These are phyloP conservation scores for Bipolaris victoriae DNA, from an alignment of 2,329 filamentous ascomycete species.

Conservation along the genomic window DNA sequence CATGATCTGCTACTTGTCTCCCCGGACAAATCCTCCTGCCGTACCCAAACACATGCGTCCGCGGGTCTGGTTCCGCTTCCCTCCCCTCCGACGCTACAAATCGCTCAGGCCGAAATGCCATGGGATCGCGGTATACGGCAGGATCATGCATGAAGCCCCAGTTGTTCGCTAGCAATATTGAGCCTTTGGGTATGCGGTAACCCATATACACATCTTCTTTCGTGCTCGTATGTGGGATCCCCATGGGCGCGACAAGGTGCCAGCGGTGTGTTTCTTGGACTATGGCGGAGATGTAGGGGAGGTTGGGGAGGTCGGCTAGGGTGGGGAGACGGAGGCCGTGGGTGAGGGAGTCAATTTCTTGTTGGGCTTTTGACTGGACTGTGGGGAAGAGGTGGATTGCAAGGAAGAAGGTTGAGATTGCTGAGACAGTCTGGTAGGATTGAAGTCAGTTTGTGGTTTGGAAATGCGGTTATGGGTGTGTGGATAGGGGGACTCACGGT, in stretches of 20 bases:
- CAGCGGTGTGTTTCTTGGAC: slow-evolving; percentile 54
- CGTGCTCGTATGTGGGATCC: slow-evolving; percentile 37
- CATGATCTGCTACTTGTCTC: slow-evolving; percentile 51
- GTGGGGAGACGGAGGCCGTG: slow-evolving; percentile 54
- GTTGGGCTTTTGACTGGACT: slow-evolving; percentile 56
- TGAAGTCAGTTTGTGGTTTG: neutral
- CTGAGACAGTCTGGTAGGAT: slow-evolving; percentile 47
- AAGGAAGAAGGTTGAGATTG: slow-evolving; percentile 55
- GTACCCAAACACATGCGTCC: slow-evolving; percentile 46
- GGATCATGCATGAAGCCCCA: slow-evolving; percentile 54
- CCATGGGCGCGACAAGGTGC: slow-evolving; percentile 41
- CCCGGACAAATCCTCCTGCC: slow-evolving; percentile 54
- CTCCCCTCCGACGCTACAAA: slow-evolving; percentile 43
- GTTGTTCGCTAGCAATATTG: slow-evolving; percentile 45
- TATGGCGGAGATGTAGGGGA: slow-evolving; percentile 48
- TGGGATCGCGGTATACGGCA: slow-evolving; percentile 44
- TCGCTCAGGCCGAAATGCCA: slow-evolving; percentile 53
- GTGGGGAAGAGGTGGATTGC: slow-evolving; percentile 59
- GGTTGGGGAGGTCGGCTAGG: slow-evolving; percentile 52
- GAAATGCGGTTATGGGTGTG: no score
- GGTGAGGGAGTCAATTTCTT: slow-evolving; percentile 57
- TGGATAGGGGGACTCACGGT: slow-evolving; percentile 35
- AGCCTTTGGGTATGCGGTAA: slow-evolving; percentile 52
- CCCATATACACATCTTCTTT: slow-evolving; percentile 47
- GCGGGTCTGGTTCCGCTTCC: slow-evolving; percentile 48